phyloP scores from a whole-genome alignment of 768 basidiomycete species.

The Agrocybe praecox region DNA sequence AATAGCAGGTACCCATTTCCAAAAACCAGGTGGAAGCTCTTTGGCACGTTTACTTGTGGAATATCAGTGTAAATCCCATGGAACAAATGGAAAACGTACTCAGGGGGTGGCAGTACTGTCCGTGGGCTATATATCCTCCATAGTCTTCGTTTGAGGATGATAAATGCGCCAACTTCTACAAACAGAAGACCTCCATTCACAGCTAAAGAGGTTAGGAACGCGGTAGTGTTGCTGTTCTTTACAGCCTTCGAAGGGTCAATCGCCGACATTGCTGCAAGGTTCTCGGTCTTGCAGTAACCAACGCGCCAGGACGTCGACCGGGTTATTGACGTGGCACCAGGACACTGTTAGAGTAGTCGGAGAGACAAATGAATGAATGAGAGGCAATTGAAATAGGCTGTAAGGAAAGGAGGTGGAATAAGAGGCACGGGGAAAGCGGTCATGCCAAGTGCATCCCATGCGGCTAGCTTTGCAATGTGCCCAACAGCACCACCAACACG shows the following conservation, averaged over 20 bases:
- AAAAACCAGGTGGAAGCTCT: constrained; percentile 43
- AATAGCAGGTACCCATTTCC: constrained; percentile 56
- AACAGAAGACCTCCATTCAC: constrained; percentile 51
- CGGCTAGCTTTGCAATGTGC: background rate
- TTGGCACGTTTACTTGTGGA: constrained; percentile 42
- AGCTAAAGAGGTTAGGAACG: constrained; percentile 64
- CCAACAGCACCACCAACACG: background rate
- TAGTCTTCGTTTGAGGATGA: constrained; percentile 57
- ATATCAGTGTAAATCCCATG: background rate
- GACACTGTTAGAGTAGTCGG: no score
- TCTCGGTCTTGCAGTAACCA: background rate
- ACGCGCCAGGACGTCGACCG: background rate
- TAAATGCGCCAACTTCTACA: constrained; percentile 55
- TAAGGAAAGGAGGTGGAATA: background rate
- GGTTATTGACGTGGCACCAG: background rate
- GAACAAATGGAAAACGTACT: constrained; percentile 33
- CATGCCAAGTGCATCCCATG: background rate
- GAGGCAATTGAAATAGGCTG: background rate
- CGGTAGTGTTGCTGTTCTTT: constrained; percentile 38
- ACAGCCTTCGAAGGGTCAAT: constrained; percentile 26
- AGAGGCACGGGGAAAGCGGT: background rate
- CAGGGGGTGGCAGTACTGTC: constrained; percentile 60
- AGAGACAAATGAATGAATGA: background rate
- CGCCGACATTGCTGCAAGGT: constrained; percentile 21
- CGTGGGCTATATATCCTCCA: constrained; percentile 63